Evolutionary conservation across 2,329 filamentous ascomycete genomes (phyloP).

Genomic region (Sarocladiaceae sp.): DNA sequence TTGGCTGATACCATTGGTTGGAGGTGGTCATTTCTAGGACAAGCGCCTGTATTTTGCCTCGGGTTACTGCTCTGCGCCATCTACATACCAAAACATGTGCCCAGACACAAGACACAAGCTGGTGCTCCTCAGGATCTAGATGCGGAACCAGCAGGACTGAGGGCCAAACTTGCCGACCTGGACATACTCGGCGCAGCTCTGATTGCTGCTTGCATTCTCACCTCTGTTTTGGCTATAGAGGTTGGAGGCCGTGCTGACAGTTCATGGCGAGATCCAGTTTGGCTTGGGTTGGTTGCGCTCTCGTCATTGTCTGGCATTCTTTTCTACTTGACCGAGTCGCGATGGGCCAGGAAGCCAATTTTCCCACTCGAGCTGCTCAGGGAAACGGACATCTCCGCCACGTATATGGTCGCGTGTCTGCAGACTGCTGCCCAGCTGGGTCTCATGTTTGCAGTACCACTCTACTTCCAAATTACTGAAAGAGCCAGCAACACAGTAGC

Average conservation of each 20-base stretch:
- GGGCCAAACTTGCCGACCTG: conserved; percentile 59
- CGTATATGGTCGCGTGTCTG: conserved; percentile 71
- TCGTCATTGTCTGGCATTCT: conserved; percentile 56
- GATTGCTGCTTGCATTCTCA: neutral
- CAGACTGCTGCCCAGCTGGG: conserved; percentile 54
- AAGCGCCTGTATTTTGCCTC: neutral
- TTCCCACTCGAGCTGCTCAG: neutral
- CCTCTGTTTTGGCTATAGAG: neutral
- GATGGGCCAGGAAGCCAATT: neutral
- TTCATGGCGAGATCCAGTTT: conserved; percentile 31
- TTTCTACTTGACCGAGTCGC: conserved; percentile 57
- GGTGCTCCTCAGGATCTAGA: neutral
- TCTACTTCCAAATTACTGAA: conserved; percentile 65
- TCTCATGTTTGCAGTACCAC: conserved; percentile 67
- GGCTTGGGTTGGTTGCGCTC: conserved; percentile 22
- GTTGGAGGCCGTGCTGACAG: neutral
- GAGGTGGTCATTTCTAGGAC: conserved; percentile 48
- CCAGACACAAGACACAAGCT: conserved; percentile 24
- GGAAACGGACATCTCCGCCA: conserved; percentile 53
- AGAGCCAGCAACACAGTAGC: neutral
- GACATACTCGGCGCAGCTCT: conserved; percentile 64
- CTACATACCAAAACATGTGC: conserved; percentile 36
- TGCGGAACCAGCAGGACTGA: conserved; percentile 45
- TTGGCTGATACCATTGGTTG: conserved; percentile 71
- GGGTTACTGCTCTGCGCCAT: neutral